Conservation (phyloP, 306 rosid genomes). For the Begonia loranthoides region DNA sequence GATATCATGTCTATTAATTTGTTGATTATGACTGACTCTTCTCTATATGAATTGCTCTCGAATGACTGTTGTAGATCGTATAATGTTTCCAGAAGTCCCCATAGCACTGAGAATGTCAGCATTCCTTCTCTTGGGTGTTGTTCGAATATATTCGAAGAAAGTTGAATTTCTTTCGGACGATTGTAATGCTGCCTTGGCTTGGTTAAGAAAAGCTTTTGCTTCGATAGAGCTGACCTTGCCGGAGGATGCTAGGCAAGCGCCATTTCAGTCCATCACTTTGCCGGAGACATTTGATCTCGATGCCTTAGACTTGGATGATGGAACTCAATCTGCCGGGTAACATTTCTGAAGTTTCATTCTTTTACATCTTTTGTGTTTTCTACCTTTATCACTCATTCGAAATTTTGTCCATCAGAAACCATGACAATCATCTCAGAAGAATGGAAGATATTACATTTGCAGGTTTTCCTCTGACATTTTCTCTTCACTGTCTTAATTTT, state of each 20-base stretch:
- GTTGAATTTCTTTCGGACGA: conserved; percentile 60
- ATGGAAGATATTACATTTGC: conserved; percentile 56
- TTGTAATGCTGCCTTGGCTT: conserved; percentile 30
- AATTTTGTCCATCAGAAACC: conserved; percentile 23
- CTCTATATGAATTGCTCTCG: no score
- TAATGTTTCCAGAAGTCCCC: conserved; percentile 85
- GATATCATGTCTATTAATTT: no score
- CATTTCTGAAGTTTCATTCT: neutral
- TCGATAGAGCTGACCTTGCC: conserved; percentile 38
- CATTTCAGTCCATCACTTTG: conserved; percentile 46
- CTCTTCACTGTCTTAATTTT: neutral
- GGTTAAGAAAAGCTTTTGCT: conserved; percentile 34
- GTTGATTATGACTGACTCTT: no score
- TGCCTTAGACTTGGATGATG: conserved; percentile 28
- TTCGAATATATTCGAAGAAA: conserved; percentile 76
- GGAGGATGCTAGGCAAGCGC: conserved; percentile 63
- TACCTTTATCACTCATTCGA: neutral
- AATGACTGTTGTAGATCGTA: conserved; percentile 35
- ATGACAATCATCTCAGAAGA: conserved; percentile 36
- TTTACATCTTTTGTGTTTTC: no score
- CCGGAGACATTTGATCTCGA: conserved; percentile 63
- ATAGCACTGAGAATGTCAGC: conserved; percentile 80
- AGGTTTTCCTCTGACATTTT: conserved; percentile 25
- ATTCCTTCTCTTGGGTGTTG: conserved; percentile 73
- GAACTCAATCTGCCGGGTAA: conserved; percentile 28